Conservation (phyloP, 805 yeast genomes). For the Tetrapisispora nanseiensis region DNA sequence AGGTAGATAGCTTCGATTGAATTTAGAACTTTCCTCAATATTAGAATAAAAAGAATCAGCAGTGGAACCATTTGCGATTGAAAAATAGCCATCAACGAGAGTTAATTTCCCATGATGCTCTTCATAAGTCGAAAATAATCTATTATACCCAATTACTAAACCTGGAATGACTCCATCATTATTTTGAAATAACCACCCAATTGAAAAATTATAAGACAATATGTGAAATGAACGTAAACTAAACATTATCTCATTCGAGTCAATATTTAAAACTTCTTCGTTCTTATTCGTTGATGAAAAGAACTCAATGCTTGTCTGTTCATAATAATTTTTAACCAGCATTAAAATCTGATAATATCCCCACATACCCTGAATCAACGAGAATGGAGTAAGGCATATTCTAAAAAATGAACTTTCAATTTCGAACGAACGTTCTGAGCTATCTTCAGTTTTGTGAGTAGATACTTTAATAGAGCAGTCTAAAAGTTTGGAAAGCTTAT, state of each 20-base stretch:
- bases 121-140: constrained; percentile 56
- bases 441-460: constrained; percentile 28
- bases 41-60: constrained; percentile 41
- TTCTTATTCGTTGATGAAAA: neutral
- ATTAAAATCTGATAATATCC: constrained; percentile 15
- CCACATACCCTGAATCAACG: constrained; percentile 34
- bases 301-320: constrained; percentile 5
- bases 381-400: constrained; percentile 45
- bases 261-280: neutral
- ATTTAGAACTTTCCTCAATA: constrained; percentile 37
- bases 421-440: constrained; percentile 38
- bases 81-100: constrained; percentile 55
- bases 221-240: constrained; percentile 46
- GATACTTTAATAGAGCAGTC: constrained; percentile 40
- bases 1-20: constrained; percentile 60
- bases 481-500: constrained; percentile 33
- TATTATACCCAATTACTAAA: constrained; percentile 66
- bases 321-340: constrained; percentile 11
- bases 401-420: constrained; percentile 51
- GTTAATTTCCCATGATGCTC: constrained; percentile 57
- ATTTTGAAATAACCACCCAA: constrained; percentile 69
- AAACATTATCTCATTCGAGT: constrained; percentile 6
- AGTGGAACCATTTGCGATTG: constrained; percentile 56
- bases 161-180: constrained; percentile 46
- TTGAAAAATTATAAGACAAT: constrained; percentile 53